Conservation (phyloP, 306 rosid species). For the Pterocarpus macrocarpus region DNA sequence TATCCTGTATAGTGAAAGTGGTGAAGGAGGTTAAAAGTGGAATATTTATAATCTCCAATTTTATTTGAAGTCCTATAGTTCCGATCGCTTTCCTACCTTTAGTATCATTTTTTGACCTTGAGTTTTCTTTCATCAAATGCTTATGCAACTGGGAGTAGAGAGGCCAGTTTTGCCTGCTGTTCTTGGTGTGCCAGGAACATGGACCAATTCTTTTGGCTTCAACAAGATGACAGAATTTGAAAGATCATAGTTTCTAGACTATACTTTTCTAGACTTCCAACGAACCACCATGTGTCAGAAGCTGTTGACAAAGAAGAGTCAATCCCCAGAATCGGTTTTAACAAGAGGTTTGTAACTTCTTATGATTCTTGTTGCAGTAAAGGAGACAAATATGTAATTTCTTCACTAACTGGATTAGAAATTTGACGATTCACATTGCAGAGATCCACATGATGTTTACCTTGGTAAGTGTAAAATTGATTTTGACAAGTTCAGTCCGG, state of each 20-base stretch:
- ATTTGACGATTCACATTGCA: neutral
- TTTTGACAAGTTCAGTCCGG: neutral
- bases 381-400: neutral
- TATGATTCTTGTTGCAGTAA: slow-evolving; percentile 4
- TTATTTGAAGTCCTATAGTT: neutral
- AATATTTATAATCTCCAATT: neutral
- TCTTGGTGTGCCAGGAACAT: slow-evolving; percentile 69
- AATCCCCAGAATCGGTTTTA: slow-evolving; percentile 43
- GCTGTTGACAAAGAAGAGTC: slow-evolving; percentile 52
- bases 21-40: neutral
- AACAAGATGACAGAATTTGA: slow-evolving; percentile 63
- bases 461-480: neutral
- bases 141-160: slow-evolving; percentile 76
- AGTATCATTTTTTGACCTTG: slow-evolving; percentile 28
- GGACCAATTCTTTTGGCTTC: slow-evolving; percentile 85
- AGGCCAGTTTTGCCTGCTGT: slow-evolving; percentile 85
- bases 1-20: neutral
- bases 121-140: slow-evolving; percentile 58
- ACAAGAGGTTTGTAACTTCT: slow-evolving; percentile 57
- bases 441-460: neutral
- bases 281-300: slow-evolving; percentile 86
- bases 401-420: neutral
- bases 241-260: slow-evolving; percentile 70
- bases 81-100: neutral
- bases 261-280: slow-evolving; percentile 77